Evolutionary conservation across 305 asterid genomes (phyloP).

Genomic region (Fraxinus baroniana): DNA sequence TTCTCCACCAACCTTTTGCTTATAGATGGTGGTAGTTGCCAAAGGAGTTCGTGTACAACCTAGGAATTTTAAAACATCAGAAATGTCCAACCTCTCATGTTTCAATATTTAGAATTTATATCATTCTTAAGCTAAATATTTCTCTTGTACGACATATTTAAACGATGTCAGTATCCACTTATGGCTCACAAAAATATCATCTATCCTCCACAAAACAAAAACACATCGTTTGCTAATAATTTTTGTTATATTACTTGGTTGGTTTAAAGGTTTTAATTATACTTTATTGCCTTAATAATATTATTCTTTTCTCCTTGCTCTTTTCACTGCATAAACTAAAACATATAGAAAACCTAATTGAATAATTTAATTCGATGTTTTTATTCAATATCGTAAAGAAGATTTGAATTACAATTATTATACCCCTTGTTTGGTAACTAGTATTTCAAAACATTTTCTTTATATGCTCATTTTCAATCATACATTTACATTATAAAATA

Average conservation of each 20-base stretch:
- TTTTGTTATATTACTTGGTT: neutral
- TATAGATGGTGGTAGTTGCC: neutral
- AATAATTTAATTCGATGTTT: neutral
- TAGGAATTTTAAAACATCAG: neutral
- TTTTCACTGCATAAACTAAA: neutral
- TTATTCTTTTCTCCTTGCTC: neutral
- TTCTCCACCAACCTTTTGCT: neutral
- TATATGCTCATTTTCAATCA: no score
- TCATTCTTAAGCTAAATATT: neutral
- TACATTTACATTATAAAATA: no score
- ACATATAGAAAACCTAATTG: neutral
- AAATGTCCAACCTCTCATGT: neutral
- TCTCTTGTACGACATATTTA: neutral
- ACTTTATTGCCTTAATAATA: neutral
- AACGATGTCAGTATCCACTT: neutral
- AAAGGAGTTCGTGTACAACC: neutral
- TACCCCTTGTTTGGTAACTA: neutral
- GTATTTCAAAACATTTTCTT: no score
- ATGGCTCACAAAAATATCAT: neutral
- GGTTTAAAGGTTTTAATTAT: neutral
- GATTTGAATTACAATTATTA: neutral
- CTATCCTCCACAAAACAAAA: neutral
- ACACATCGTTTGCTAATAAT: neutral
- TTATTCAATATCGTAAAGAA: neutral
- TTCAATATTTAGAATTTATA: neutral